These are phyloP conservation scores for Saturnispora halmiae DNA, from an alignment of 805 yeast genomes.

Conservation along the genomic window DNA sequence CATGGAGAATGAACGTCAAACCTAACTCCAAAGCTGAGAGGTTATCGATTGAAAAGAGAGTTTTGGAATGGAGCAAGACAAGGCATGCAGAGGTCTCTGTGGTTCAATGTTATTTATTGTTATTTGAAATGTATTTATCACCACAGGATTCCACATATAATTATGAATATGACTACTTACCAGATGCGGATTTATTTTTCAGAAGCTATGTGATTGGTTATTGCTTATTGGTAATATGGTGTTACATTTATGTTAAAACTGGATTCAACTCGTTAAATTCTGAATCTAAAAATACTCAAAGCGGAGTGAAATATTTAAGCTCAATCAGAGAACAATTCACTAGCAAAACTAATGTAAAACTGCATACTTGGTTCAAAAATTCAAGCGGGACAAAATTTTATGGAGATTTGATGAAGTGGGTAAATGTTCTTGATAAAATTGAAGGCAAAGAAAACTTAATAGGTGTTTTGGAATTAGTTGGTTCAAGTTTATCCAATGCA, in stretches of 20 bases:
- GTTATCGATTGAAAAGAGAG: conserved; percentile 38
- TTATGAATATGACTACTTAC: conserved; percentile 37
- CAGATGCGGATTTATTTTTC: conserved; percentile 43
- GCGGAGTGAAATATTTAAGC: conserved; percentile 41
- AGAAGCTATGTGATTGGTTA: conserved; percentile 36
- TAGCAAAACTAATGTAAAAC: conserved; percentile 23
- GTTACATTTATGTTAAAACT: conserved; percentile 37
- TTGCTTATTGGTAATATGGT: conserved; percentile 41
- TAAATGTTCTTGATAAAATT: conserved; percentile 32
- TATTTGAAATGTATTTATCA: conserved; percentile 52
- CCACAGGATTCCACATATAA: conserved; percentile 40
- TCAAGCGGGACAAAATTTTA: conserved; percentile 33
- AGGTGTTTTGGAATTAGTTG: conserved; percentile 44
- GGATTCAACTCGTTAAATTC: conserved; percentile 35
- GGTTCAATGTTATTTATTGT: conserved; percentile 50
- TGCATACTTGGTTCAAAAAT: conserved; percentile 28
- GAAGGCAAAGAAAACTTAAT: conserved; percentile 40
- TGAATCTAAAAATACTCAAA: conserved; percentile 28
- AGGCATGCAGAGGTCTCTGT: conserved; percentile 43
- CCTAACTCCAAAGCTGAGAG: conserved; percentile 43
- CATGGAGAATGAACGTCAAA: conserved; percentile 64
- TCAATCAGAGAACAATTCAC: conserved; percentile 39
- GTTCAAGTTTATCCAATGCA: conserved; percentile 32
- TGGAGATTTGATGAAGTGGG: conserved; percentile 33
- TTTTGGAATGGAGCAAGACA: conserved; percentile 44